Conservation (phyloP, 148 eudicot genomes). For the Talinum fruticosum region DNA sequence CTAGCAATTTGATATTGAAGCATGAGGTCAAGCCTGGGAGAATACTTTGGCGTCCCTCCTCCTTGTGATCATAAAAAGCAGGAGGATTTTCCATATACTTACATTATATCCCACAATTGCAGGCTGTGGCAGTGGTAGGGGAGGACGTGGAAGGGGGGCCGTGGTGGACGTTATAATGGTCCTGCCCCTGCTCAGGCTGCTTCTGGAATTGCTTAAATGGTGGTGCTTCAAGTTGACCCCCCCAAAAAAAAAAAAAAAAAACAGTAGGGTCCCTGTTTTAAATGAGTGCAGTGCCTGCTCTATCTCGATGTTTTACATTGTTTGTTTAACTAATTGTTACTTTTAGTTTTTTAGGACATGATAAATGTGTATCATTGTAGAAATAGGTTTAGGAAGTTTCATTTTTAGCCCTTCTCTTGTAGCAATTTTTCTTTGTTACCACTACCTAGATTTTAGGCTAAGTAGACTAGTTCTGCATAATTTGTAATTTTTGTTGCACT, state of each 20-base stretch:
- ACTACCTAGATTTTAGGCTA: constrained; percentile 22
- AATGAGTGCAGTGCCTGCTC: constrained; percentile 53
- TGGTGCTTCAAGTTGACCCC: constrained; percentile 20
- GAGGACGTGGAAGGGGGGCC: constrained; percentile 73
- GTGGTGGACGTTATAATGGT: constrained; percentile 58
- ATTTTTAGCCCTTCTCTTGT: constrained; percentile 10
- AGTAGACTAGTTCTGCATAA: constrained; percentile 30
- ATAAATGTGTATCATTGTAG: constrained; percentile 37
- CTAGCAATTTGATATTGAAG: not conserved
- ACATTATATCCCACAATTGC: not conserved
- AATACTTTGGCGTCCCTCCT: not conserved
- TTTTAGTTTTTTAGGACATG: not conserved
- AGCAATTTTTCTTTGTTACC: constrained; percentile 23
- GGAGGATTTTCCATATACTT: not conserved
- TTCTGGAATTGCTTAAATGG: constrained; percentile 44
- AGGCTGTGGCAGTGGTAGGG: constrained; percentile 84
- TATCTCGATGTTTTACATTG: constrained; percentile 38
- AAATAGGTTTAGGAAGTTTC: constrained; percentile 35
- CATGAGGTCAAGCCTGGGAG: not conserved
- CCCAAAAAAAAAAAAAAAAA: constrained; percentile 12
- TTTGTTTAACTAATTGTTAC: constrained; percentile 26
- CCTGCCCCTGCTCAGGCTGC: constrained; percentile 47
- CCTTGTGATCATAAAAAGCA: too few species aligned
- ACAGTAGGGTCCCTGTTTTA: constrained; percentile 40
- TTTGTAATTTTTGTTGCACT: constrained; percentile 33